Evolutionary conservation across 345 rosid genomes (phyloP).

Genomic region (Pistacia atlantica): DNA sequence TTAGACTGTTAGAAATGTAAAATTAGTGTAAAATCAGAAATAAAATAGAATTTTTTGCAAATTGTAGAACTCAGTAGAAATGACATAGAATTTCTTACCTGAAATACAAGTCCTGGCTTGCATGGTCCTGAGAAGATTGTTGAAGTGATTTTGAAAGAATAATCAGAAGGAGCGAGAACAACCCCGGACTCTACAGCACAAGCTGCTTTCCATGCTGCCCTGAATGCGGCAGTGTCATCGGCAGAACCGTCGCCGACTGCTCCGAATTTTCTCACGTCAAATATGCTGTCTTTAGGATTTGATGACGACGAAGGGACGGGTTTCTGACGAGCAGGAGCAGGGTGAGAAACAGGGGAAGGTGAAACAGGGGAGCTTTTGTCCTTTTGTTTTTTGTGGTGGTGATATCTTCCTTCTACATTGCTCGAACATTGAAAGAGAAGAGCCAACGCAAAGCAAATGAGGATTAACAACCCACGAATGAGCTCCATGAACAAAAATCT

Average conservation of each 20-base stretch:
- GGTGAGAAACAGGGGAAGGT: slow-evolving; percentile 23
- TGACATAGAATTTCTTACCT: slow-evolving; percentile 37
- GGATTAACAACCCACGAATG: slow-evolving; percentile 18
- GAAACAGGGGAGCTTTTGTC: slow-evolving; percentile 25
- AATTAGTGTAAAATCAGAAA: too few species aligned
- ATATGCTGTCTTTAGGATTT: slow-evolving; percentile 30
- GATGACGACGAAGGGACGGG: slow-evolving; percentile 33
- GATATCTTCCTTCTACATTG: slow-evolving; percentile 63
- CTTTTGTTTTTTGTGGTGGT: slow-evolving; percentile 63
- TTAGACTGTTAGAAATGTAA: not conserved
- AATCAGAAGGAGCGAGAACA: slow-evolving; percentile 66
- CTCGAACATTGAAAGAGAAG: slow-evolving; percentile 31
- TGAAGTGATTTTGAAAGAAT: slow-evolving; percentile 74
- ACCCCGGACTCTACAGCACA: slow-evolving; percentile 72
- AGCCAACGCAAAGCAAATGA: slow-evolving; percentile 22
- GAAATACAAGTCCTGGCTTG: slow-evolving; percentile 77
- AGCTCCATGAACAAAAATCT: slow-evolving; percentile 30
- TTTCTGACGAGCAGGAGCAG: slow-evolving; percentile 24
- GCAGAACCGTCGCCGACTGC: slow-evolving; percentile 85
- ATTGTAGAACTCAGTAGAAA: not conserved
- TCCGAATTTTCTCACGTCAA: slow-evolving; percentile 73
- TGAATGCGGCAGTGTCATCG: slow-evolving; percentile 83
- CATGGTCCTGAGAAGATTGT: slow-evolving; percentile 95
- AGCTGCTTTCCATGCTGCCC: slow-evolving; percentile 86
- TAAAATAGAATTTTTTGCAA: too few species aligned